A percentile compares a stretch with the other conserved stretches of the same genome.
These are phyloP conservation scores for Plasmodium inui DNA, from an alignment of 169 alveolate species.

Conservation along the genomic window DNA sequence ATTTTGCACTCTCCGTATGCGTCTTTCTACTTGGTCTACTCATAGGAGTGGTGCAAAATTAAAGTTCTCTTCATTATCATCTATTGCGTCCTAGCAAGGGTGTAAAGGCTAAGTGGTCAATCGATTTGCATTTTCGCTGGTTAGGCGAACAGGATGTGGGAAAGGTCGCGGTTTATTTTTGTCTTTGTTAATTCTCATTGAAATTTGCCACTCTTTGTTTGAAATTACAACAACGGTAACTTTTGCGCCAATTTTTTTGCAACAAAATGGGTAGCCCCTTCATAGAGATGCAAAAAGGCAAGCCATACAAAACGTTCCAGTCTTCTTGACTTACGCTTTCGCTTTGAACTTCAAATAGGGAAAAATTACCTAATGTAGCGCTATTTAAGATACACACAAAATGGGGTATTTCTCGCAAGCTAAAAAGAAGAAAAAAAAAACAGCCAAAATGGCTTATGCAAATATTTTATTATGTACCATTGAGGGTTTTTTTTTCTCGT, in stretches of 20 bases:
- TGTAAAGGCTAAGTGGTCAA: not conserved
- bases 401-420: not conserved
- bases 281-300: not conserved
- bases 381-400: constrained; percentile 10
- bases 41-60: not conserved
- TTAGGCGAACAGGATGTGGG: not conserved
- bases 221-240: not conserved
- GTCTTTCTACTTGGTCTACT: not conserved
- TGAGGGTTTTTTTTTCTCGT: constrained; percentile 10
- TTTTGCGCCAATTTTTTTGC: not conserved
- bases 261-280: not conserved
- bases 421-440: constrained; percentile 18
- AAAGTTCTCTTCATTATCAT: not conserved
- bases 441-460: not conserved
- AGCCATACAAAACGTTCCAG: not conserved
- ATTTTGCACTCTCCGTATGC: not conserved
- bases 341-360: not conserved
- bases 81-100: not conserved
- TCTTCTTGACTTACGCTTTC: not conserved
- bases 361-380: not conserved
- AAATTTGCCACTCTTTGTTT: not conserved
- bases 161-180: not conserved
- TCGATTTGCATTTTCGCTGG: not conserved
- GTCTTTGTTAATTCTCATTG: not conserved
- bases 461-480: constrained; percentile 17